Evolutionary conservation across 441 rosid genomes (phyloP).

Genomic region (Croton laevigatus): DNA sequence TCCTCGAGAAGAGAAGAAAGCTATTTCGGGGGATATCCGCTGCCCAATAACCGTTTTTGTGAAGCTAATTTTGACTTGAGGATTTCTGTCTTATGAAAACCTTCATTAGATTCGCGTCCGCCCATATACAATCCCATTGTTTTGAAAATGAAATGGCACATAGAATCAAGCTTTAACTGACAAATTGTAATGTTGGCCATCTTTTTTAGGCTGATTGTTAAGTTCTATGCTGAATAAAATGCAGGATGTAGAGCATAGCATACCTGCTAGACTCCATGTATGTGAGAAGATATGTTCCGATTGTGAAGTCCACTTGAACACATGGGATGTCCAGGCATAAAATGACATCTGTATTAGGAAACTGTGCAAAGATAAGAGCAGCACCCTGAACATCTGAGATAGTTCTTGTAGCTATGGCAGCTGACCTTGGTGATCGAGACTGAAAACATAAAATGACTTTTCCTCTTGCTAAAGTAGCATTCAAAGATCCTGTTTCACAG

Average conservation of each 20-base stretch:
- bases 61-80: conserved; percentile 38
- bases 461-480: conserved; percentile 46
- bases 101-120: conserved; percentile 6
- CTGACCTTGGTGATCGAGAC: conserved; percentile 44
- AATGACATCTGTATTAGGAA: conserved; percentile 40
- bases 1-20: conserved; percentile 69
- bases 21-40: conserved; percentile 50
- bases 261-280: conserved; percentile 42
- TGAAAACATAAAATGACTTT: conserved; percentile 51
- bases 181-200: neutral
- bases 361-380: conserved; percentile 46
- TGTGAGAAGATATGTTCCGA: conserved; percentile 42
- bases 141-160: neutral
- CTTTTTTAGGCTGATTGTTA: neutral
- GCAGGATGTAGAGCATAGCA: neutral
- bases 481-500: conserved; percentile 40
- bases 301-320: conserved; percentile 41
- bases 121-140: neutral
- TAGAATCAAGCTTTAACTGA: neutral
- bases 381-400: conserved; percentile 33
- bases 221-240: neutral
- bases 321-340: conserved; percentile 30
- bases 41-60: conserved; percentile 38
- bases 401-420: conserved; percentile 28
- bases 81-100: conserved; percentile 34